Conservation (phyloP, 257 asterid genomes). For the Orobanche coerulescens region DNA sequence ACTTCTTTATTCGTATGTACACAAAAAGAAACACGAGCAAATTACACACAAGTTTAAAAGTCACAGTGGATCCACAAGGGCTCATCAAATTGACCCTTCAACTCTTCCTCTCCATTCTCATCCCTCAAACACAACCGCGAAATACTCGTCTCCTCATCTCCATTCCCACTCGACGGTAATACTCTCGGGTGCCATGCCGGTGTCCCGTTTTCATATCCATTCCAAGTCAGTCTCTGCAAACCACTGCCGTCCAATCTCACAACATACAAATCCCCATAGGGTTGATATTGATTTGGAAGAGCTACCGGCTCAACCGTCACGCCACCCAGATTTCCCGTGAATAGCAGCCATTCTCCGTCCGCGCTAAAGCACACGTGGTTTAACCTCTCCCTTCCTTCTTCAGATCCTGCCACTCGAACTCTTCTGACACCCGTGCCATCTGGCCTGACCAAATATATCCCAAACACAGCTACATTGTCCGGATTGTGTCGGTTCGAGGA, state of each 20-base stretch:
- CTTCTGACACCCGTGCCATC: conserved; percentile 51
- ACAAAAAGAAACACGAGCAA: too few relatives aligned
- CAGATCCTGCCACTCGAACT: conserved; percentile 40
- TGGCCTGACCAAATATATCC: conserved; percentile 45
- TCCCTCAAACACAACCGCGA: conserved; percentile 20
- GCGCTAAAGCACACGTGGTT: conserved; percentile 82
- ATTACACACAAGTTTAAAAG: conserved; percentile 22
- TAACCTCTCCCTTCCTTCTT: conserved; percentile 49
- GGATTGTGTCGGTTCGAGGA: conserved; percentile 74
- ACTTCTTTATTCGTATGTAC: too few relatives aligned
- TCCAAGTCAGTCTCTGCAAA: conserved; percentile 61
- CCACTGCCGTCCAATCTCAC: conserved; percentile 71
- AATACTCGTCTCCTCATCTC: conserved; percentile 19
- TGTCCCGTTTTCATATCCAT: conserved; percentile 76
- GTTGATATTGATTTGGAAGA: conserved; percentile 78
- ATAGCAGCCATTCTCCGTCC: conserved; percentile 67
- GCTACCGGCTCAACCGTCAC: conserved; percentile 70
- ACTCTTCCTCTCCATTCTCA: conserved; percentile 32
- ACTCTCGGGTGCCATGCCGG: conserved; percentile 59
- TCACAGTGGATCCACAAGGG: conserved; percentile 60
- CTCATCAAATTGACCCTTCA: conserved; percentile 51
- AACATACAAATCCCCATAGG: conserved; percentile 67
- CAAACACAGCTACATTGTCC: conserved; percentile 32
- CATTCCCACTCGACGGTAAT: background rate
- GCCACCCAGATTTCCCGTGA: conserved; percentile 62